phyloP scores from a whole-genome alignment of 768 basidiomycete genomes.

The Pleurotus tuoliensis region DNA sequence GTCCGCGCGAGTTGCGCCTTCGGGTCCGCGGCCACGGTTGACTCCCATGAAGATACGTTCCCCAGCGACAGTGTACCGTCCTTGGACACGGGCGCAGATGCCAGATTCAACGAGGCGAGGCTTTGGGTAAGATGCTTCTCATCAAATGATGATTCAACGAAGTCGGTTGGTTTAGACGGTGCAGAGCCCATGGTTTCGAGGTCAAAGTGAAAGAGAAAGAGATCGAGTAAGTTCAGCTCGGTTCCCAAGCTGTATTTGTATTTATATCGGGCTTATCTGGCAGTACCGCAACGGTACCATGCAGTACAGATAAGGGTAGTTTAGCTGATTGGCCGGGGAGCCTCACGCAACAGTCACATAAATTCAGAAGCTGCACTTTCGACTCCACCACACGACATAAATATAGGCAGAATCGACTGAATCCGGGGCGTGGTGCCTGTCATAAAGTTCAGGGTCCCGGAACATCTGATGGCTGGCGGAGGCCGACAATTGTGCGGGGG shows the following conservation, averaged over 20 bases:
- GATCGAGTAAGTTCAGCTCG: neutral
- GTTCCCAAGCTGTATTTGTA: neutral
- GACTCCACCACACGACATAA: too few species aligned
- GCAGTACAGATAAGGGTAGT: neutral
- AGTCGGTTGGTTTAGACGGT: constrained; percentile 3
- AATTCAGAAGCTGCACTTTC: too few species aligned
- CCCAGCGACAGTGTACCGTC: constrained; percentile 59
- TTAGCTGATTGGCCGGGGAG: neutral
- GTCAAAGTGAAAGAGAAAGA: constrained; percentile 1
- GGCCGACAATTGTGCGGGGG: too few species aligned
- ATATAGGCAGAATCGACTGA: neutral
- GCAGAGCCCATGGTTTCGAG: constrained; percentile 14
- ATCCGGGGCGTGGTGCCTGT: too few species aligned
- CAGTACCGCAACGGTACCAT: neutral
- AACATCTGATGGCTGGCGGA: too few species aligned
- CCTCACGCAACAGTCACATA: too few species aligned
- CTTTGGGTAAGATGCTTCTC: constrained; percentile 17
- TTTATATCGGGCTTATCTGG: neutral
- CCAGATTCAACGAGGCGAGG: constrained; percentile 25
- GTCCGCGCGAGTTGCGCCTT: constrained; percentile 75
- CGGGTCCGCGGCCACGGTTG: constrained; percentile 44
- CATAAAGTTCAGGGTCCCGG: too few species aligned
- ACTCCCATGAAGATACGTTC: constrained; percentile 69
- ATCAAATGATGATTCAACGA: constrained; percentile 9
- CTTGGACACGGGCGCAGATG: constrained; percentile 39